Percentiles rank a stretch among this genome's conserved stretches.
Conservation (phyloP, 1,139 yeast genomes). For the Geotrichum fermentans region DNA sequence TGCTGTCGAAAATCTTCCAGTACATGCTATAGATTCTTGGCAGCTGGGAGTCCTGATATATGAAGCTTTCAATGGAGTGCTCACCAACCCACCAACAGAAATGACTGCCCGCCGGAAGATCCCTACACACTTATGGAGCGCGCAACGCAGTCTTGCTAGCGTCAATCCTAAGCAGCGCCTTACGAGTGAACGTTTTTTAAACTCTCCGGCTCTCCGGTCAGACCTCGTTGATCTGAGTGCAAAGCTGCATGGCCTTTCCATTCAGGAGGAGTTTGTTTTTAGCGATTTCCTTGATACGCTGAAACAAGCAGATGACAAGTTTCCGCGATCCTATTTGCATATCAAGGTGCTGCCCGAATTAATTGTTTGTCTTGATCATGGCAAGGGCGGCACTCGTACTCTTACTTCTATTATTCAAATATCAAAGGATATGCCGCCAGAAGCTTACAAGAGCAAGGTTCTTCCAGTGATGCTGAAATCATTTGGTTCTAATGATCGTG, state of each 20-base stretch:
- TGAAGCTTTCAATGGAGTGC: constrained; percentile 42
- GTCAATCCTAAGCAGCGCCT: constrained; percentile 39
- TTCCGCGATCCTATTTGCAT: constrained; percentile 60
- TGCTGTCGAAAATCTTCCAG: constrained; percentile 36
- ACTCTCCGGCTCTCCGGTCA: constrained; percentile 26
- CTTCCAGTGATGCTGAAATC: constrained; percentile 63
- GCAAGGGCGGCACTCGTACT: constrained; percentile 28
- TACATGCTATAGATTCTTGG: constrained; percentile 50
- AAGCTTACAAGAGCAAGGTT: constrained; percentile 45
- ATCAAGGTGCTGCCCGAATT: constrained; percentile 66
- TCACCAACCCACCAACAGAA: constrained; percentile 22
- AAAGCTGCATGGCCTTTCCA: constrained; percentile 50
- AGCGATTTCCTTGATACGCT: constrained; percentile 49
- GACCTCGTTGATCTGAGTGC: constrained; percentile 48
- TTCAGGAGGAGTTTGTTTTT: constrained; percentile 50
- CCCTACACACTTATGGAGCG: constrained; percentile 25
- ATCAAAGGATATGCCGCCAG: constrained; percentile 41
- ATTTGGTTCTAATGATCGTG: constrained; percentile 66
- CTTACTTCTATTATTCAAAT: constrained; percentile 34
- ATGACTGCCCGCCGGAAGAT: constrained; percentile 24
- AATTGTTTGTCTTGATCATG: constrained; percentile 39
- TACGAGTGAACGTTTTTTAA: constrained; percentile 48
- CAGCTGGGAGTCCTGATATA: constrained; percentile 56
- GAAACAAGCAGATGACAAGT: constrained; percentile 36
- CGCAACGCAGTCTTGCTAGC: constrained; percentile 29